Conservation (phyloP, 2,329 filamentous ascomycete species). For the Paraphaeosphaeria sporulosa region DNA sequence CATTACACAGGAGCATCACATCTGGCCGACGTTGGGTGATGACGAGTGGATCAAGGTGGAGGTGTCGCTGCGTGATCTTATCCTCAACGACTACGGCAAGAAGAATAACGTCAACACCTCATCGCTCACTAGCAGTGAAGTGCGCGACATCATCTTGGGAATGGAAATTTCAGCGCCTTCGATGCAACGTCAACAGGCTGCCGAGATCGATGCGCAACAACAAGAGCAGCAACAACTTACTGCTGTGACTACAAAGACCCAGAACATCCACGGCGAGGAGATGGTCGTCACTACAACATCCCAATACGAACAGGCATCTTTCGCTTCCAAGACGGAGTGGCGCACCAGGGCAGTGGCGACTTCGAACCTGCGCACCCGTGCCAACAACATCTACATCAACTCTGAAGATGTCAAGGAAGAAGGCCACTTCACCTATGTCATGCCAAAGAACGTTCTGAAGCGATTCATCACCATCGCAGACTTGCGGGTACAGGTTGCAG, state of each 20-base stretch:
- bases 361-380: constrained; percentile 88
- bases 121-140: constrained; percentile 94
- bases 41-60: constrained; percentile 99
- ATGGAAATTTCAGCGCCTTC: constrained; percentile 99
- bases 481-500: constrained; percentile 93
- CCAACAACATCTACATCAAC: constrained; percentile 99
- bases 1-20: constrained; percentile 98
- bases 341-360: constrained; percentile 95
- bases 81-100: constrained; percentile 98
- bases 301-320: constrained; percentile 96
- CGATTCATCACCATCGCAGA: constrained; percentile 98
- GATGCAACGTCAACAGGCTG: constrained; percentile 96
- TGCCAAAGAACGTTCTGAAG: constrained; percentile 99
- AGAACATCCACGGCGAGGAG: constrained; percentile 95
- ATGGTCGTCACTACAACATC: constrained; percentile 98
- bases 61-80: constrained; percentile 91
- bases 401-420: constrained; percentile 92
- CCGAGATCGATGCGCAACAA: constrained; percentile 98
- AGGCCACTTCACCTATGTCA: constrained; percentile 90
- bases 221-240: constrained; percentile 96
- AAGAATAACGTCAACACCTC: constrained; percentile 99
- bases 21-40: constrained; percentile 93
- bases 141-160: constrained; percentile 96
- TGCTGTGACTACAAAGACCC: constrained; percentile 96
- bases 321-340: constrained; percentile 99